phyloP scores from a whole-genome alignment of 805 yeast species.

The Wickerhamomyces mucosus region DNA sequence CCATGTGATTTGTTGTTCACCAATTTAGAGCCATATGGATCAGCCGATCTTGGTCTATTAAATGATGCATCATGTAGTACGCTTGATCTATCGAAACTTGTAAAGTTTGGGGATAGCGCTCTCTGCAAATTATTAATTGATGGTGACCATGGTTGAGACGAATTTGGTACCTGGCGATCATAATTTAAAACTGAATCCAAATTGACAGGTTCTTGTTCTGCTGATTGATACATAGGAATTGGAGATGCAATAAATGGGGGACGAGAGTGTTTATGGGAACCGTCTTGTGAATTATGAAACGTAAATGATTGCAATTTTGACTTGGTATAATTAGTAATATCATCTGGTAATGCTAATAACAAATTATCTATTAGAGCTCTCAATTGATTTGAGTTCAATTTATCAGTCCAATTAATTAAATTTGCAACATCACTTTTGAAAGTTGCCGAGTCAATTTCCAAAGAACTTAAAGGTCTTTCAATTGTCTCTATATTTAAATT shows the following conservation, averaged over 20 bases:
- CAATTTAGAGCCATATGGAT: conserved; percentile 21
- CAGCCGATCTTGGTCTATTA: conserved; percentile 34
- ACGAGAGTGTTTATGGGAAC: conserved; percentile 1
- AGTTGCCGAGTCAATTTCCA: conserved; percentile 23
- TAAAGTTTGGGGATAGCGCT: conserved; percentile 20
- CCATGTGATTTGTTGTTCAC: too few relatives aligned
- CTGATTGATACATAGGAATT: conserved; percentile 16
- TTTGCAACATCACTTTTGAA: conserved; percentile 43
- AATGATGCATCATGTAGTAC: conserved; percentile 18
- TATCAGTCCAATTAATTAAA: conserved; percentile 41
- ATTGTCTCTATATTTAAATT: too few relatives aligned
- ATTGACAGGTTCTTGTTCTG: conserved; percentile 26
- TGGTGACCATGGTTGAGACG: conserved; percentile 18
- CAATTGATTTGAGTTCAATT: conserved; percentile 41
- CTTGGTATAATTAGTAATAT: conserved; percentile 39
- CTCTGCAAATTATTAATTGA: conserved; percentile 29
- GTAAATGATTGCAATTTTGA: conserved; percentile 31
- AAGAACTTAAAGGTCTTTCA: conserved; percentile 21
- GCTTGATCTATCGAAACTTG: conserved; percentile 9
- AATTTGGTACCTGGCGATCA: conserved; percentile 7
- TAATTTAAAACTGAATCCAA: conserved; percentile 30
- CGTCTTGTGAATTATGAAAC: conserved; percentile 6
- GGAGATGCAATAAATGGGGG: conserved; percentile 11
- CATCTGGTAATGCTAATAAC: conserved; percentile 40
- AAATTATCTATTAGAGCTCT: conserved; percentile 45